Conservation (phyloP, 1,284 basidiomycete species). For the Fomitopsis palustris region DNA sequence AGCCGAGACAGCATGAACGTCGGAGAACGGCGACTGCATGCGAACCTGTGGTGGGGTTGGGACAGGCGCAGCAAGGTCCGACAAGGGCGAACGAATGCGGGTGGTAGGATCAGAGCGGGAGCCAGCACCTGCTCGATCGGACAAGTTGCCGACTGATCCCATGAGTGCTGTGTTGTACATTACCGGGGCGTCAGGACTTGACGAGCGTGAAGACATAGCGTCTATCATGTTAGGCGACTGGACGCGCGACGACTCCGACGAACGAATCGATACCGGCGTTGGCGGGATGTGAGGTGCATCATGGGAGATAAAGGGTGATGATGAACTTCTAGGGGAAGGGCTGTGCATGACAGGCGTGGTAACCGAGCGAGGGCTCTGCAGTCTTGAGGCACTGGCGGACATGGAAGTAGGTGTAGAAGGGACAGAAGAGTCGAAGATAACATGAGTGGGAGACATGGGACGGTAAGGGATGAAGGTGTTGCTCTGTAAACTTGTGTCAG, state of each 20-base stretch:
- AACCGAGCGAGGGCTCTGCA: constrained; percentile 7
- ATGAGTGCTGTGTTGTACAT: constrained; percentile 21
- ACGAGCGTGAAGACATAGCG: constrained; percentile 17
- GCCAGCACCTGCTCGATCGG: constrained; percentile 2
- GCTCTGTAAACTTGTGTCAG: constrained; percentile 26
- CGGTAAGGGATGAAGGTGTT: constrained; percentile 40
- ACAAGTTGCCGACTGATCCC: constrained; percentile 8
- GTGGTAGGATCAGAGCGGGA: constrained; percentile 8
- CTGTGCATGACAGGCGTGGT: neutral
- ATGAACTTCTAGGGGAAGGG: neutral
- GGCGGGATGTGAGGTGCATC: constrained; percentile 4
- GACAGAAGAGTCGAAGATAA: constrained; percentile 41
- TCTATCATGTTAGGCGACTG: constrained; percentile 4
- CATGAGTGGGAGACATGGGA: constrained; percentile 45
- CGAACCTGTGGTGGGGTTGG: constrained; percentile 14
- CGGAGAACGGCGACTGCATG: constrained; percentile 24
- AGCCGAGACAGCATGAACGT: constrained; percentile 17
- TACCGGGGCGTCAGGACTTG: constrained; percentile 21
- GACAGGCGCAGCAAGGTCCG: constrained; percentile 6
- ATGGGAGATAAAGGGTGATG: neutral
- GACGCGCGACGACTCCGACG: constrained; percentile 12
- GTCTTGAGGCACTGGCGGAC: constrained; percentile 2
- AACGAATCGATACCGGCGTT: constrained; percentile 2
- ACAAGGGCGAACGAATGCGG: constrained; percentile 25
- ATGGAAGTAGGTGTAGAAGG: constrained; percentile 33